These are phyloP conservation scores for Paramecium octaurelia DNA, from an alignment of 73 alveolate genomes.

Conservation along the genomic window DNA sequence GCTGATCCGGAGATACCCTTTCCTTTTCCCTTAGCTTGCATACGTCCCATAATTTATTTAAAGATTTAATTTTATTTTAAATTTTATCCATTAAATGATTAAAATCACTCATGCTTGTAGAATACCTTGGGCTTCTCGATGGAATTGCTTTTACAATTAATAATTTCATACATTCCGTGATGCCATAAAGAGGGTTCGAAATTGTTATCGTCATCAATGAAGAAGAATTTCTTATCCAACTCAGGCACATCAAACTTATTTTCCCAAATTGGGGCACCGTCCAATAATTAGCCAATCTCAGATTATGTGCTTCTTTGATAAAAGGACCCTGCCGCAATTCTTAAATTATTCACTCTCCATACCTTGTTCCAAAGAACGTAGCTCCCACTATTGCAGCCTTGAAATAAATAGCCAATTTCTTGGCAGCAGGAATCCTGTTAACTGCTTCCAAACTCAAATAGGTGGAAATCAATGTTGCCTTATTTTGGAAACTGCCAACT, in stretches of 20 bases:
- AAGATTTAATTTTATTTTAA: conserved; percentile 32
- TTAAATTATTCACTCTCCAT: neutral
- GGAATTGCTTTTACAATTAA: neutral
- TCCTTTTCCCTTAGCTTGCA: conserved; percentile 63
- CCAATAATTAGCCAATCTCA: neutral
- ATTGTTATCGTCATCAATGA: conserved; percentile 61
- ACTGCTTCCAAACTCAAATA: conserved; percentile 55
- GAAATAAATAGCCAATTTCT: conserved; percentile 35
- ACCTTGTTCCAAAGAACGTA: conserved; percentile 16
- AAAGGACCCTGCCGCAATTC: neutral
- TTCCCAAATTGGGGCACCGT: conserved; percentile 60
- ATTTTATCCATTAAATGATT: conserved; percentile 21
- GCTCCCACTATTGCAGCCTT: conserved; percentile 56
- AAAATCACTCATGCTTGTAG: conserved; percentile 25
- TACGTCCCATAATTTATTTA: conserved; percentile 60
- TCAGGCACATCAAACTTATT: conserved; percentile 57
- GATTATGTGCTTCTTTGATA: neutral
- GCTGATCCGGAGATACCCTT: conserved; percentile 68
- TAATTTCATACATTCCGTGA: conserved; percentile 35
- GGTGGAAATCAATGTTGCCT: conserved; percentile 24
- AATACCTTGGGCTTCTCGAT: conserved; percentile 26
- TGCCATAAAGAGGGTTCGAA: conserved; percentile 54
- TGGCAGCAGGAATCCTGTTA: neutral
- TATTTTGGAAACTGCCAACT: conserved; percentile 6
- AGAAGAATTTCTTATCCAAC: conserved; percentile 47